These are phyloP conservation scores for Spatholobus suberectus DNA, from an alignment of 306 rosid species.

Conservation along the genomic window DNA sequence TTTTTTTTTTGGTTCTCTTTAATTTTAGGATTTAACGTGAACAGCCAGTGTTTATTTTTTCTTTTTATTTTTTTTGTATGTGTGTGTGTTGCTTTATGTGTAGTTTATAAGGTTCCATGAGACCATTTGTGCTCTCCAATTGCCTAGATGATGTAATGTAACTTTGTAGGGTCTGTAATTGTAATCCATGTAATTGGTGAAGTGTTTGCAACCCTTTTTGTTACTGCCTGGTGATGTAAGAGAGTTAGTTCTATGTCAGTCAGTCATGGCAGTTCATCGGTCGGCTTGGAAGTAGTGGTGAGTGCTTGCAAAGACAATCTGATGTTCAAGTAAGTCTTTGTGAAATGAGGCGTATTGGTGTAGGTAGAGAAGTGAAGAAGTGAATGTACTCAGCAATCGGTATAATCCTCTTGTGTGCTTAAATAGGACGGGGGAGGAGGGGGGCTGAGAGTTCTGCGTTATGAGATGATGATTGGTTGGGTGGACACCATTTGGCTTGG, in stretches of 20 bases:
- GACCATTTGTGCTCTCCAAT: neutral
- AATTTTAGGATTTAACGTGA: neutral
- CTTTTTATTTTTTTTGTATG: no score
- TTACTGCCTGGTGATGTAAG: neutral
- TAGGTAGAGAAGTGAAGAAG: neutral
- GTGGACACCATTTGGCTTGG: neutral
- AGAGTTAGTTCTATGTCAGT: neutral
- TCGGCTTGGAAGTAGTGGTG: neutral
- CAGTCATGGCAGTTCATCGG: neutral
- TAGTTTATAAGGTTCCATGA: neutral
- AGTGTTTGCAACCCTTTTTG: slow-evolving; percentile 7
- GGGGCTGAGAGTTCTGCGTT: neutral
- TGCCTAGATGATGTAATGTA: neutral
- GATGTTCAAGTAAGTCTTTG: neutral
- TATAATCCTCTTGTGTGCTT: neutral
- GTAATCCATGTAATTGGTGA: neutral
- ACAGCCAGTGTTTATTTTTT: neutral
- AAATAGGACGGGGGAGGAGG: neutral
- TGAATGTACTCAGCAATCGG: neutral
- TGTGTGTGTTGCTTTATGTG: neutral
- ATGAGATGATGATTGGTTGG: neutral
- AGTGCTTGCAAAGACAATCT: neutral
- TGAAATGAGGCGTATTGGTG: neutral
- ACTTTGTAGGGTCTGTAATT: neutral
- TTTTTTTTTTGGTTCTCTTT: no score